phyloP scores from a whole-genome alignment of 768 basidiomycete species.

The Lentinula sp. region DNA sequence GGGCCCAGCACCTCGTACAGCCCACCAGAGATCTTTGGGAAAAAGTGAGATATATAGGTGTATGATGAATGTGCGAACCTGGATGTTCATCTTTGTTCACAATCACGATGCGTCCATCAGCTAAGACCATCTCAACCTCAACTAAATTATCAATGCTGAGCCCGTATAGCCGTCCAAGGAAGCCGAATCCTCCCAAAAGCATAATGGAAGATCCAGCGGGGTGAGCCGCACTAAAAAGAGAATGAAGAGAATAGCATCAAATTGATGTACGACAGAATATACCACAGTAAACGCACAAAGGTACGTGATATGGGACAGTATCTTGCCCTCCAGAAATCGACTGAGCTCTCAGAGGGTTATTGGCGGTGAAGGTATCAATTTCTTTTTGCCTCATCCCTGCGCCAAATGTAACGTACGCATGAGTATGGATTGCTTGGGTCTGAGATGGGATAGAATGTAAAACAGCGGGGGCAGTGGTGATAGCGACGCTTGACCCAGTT shows the following conservation, averaged over 20 bases:
- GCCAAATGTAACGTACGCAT: constrained; percentile 82
- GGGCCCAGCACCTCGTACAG: constrained; percentile 76
- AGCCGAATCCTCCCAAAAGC: constrained; percentile 85
- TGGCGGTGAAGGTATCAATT: constrained; percentile 70
- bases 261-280: background rate
- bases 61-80: constrained; percentile 32
- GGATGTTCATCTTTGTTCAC: constrained; percentile 68
- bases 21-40: constrained; percentile 79
- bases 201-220: constrained; percentile 76
- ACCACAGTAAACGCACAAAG: constrained; percentile 46
- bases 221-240: constrained; percentile 56
- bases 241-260: background rate
- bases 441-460: constrained; percentile 37
- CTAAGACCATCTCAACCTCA: constrained; percentile 88
- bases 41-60: background rate
- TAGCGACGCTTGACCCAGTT: constrained; percentile 10
- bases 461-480: constrained; percentile 9
- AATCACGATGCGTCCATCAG: constrained; percentile 81
- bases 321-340: constrained; percentile 45
- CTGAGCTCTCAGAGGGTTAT: constrained; percentile 55
- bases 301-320: constrained; percentile 73
- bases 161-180: constrained; percentile 77
- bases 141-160: constrained; percentile 87
- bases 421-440: constrained; percentile 55
- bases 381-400: constrained; percentile 83